Evolutionary conservation across 208 protist species (phyloP), one percentile per base, ranked within the genome.

Genomic region (Angomonas desouzai): DNA sequence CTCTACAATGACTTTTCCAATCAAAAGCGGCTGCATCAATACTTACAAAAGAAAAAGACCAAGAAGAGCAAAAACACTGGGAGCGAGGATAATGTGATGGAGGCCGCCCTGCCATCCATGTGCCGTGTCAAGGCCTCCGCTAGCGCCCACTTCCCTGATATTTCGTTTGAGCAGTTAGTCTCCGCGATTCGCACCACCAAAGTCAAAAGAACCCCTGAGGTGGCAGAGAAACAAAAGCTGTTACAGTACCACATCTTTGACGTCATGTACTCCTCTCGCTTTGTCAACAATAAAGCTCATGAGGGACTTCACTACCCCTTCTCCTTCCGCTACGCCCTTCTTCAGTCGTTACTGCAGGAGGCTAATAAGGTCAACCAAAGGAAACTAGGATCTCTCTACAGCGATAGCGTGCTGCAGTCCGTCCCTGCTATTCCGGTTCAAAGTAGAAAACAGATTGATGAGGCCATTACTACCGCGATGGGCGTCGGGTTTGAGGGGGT

Each of bases 181-280:
- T 90, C 85, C 1, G 85, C 85, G 3, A 83, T 94, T n/a, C 85
- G 89, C 53, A 91, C 89, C 1, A 89, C 74, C 18, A 77, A 81
- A 0, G 75, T 77, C 7, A 47, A 62, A 22, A 70, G 74, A 55
- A 92, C 89, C 3, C 72, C 77, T 7, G 81, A 74, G 32, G 64
- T 88, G 20, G 71, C 57, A 27, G 70, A 72, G n/a, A 67, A 92
- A 47, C 89, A 95, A 48, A 45, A 40, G 6, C 62, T 83, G 63
- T 48, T 95, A 43, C 83, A 95, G 73, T 91, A 88, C 64, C 89
- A 95, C 65, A 72, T 87, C n/a, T 95, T 95, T 48, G 89, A 95
- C 58, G 66, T 92, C 30, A 70, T 95, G 23, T 88, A 95, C 66
- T 72, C 83, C 4, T 55, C 55, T 9, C 58, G 72, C 55, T 72